Percentiles rank a stretch among this genome's conserved stretches.
Evolutionary conservation across 345 rosid genomes (phyloP).

Genomic region (Microcos paniculata): DNA sequence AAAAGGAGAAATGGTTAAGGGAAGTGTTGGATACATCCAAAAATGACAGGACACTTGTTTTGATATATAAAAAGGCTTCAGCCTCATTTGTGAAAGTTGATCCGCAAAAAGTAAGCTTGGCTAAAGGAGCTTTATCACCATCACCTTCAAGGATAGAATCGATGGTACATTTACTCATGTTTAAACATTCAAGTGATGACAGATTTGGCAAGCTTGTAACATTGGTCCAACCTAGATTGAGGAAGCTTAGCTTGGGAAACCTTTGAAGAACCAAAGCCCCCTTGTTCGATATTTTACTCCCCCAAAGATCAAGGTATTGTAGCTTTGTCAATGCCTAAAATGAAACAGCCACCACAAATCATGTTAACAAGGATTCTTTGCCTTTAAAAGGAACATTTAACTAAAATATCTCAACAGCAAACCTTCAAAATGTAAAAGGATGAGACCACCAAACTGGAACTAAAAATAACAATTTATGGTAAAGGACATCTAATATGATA

Average conservation of each 20-base stretch:
- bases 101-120: conserved; percentile 61
- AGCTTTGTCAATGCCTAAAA: conserved; percentile 69
- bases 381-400: background rate
- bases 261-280: conserved; percentile 52
- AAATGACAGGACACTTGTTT: conserved; percentile 47
- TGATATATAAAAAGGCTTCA: conserved; percentile 45
- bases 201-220: conserved; percentile 62
- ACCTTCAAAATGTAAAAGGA: background rate
- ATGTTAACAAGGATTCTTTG: background rate
- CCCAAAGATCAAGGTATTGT: conserved; percentile 90
- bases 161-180: conserved; percentile 75
- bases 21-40: conserved; percentile 69
- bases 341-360: conserved; percentile 2
- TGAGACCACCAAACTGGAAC: background rate
- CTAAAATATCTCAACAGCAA: conserved; percentile 4
- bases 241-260: conserved; percentile 65
- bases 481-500: background rate
- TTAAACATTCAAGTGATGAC: conserved; percentile 66
- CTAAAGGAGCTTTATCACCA: conserved; percentile 47
- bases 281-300: conserved; percentile 65
- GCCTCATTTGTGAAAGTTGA: conserved; percentile 58
- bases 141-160: conserved; percentile 40
- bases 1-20: conserved; percentile 51
- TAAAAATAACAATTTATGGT: background rate
- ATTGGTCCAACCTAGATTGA: conserved; percentile 77